Conservation (phyloP, 2,329 filamentous ascomycete species). For the Diaporthe vaccinii region DNA sequence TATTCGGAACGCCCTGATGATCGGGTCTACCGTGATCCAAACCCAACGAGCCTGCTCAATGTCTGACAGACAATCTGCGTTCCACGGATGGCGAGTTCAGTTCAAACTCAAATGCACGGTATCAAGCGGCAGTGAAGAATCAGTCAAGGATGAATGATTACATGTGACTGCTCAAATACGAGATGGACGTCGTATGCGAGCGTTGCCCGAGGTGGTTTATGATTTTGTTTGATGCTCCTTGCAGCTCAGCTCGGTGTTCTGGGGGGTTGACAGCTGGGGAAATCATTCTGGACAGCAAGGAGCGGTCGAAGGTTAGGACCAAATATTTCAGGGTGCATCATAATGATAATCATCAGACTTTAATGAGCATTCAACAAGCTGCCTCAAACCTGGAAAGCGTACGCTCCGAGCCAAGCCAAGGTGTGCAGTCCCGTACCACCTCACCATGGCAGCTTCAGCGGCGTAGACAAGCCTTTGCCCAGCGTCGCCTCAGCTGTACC, state of each 20-base stretch:
- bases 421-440: background rate
- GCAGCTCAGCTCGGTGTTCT: background rate
- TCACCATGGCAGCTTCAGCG: conserved; percentile 77
- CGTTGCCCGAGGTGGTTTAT: background rate
- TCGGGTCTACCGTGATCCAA: background rate
- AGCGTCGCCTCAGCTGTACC: conserved; percentile 76
- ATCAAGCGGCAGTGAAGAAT: background rate
- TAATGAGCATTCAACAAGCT: background rate
- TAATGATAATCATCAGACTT: too few relatives aligned
- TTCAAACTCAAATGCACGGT: background rate
- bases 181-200: background rate
- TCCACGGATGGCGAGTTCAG: background rate
- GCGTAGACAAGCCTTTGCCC: conserved; percentile 72
- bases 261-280: fast-evolving
- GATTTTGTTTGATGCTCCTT: background rate
- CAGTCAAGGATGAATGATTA: too few relatives aligned
- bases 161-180: too few relatives aligned
- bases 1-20: background rate
- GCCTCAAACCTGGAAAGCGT: fast-evolving
- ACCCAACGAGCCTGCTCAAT: conserved; percentile 4
- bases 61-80: background rate
- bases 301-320: background rate
- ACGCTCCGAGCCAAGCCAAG: too few relatives aligned
- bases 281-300: background rate
- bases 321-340: too few relatives aligned